Evolutionary conservation across 495 filamentous ascomycete species (phyloP), one percentile per base, ranked within the genome.

Genomic region (Neurospora discreta): DNA sequence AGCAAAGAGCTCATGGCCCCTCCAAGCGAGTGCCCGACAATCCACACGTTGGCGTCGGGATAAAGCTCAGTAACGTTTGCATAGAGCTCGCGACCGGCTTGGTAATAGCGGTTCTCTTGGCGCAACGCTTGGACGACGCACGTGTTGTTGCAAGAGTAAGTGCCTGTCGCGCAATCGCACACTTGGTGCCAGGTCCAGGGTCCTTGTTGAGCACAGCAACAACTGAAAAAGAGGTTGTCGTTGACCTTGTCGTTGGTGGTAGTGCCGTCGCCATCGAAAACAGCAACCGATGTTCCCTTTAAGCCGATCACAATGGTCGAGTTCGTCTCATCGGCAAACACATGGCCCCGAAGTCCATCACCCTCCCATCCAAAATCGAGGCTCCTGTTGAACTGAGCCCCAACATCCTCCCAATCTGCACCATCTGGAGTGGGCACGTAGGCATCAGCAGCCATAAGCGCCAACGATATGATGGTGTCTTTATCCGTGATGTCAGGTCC

Each of bases 231-330:
- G 10, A 99, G 87, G 77, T 99, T 99, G 79, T 99, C 95, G 78
- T 99, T 99, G 68, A 92, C 83, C 80, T 99, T 99, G 82, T 99
- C 95, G 77, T 97, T 98, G 5, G 94, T 97, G 0, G 94, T 97
- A 0, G 95, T 98, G 15, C 93, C 94, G 10, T 93, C 92, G 4
- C 95, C 95, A 79, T 98, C 95, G 78, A 97, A 98, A 11, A 98
- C 89, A 13, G 96, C 95, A 1, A 89, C 86, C 58, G 93, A 91
- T 7, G 93, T 97, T 23, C 95, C 94, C 81, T 99, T 99, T 39
- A 99, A 82, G 3, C 92, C 94, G 68, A 99, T 93, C 41, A 98
- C 89, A 70, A 99, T 85, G 3, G 95, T 98, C 39, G 85, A 86
- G 79, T 98, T 98, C 39, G 80, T 89, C 77, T 94, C 85, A 75